Evolutionary conservation across 148 eudicot genomes (phyloP).

Genomic region (Euryodendron excelsum): DNA sequence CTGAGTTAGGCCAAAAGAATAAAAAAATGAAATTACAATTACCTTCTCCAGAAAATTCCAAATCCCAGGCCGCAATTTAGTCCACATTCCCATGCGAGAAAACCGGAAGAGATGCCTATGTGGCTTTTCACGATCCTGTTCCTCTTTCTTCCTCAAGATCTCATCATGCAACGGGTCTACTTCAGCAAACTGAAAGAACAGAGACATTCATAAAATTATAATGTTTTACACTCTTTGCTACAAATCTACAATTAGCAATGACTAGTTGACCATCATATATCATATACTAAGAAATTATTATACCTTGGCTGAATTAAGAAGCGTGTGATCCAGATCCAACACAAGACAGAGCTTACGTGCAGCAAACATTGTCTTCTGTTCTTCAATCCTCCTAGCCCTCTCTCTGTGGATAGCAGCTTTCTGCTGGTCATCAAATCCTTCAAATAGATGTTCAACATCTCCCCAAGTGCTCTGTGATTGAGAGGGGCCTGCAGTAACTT

Average conservation of each 20-base stretch:
- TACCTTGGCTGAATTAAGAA: constrained; percentile 97
- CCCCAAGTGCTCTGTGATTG: constrained; percentile 66
- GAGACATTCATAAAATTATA: background rate
- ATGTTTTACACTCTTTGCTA: background rate
- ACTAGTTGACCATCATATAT: constrained; percentile 6
- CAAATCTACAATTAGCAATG: background rate
- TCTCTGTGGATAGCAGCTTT: constrained; percentile 87
- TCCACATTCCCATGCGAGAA: constrained; percentile 99
- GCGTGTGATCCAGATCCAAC: constrained; percentile 97
- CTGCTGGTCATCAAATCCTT: constrained; percentile 81
- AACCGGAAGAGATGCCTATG: constrained; percentile 88
- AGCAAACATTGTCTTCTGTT: constrained; percentile 90
- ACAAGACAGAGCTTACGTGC: constrained; percentile 86
- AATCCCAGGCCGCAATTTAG: constrained; percentile 92
- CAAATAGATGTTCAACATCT: constrained; percentile 86
- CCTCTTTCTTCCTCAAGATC: constrained; percentile 91
- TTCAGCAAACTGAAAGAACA: constrained; percentile 62
- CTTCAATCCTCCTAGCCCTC: constrained; percentile 82
- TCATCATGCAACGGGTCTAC: constrained; percentile 89
- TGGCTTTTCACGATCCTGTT: constrained; percentile 84
- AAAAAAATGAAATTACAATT: background rate
- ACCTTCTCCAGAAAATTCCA: constrained; percentile 99
- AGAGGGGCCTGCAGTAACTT: constrained; percentile 43
- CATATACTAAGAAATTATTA: background rate
- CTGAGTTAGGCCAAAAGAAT: background rate